Evolutionary conservation across 768 basidiomycete genomes (phyloP), one percentile per base, ranked within the genome.

Genomic region (Amanita pallidorosea): DNA sequence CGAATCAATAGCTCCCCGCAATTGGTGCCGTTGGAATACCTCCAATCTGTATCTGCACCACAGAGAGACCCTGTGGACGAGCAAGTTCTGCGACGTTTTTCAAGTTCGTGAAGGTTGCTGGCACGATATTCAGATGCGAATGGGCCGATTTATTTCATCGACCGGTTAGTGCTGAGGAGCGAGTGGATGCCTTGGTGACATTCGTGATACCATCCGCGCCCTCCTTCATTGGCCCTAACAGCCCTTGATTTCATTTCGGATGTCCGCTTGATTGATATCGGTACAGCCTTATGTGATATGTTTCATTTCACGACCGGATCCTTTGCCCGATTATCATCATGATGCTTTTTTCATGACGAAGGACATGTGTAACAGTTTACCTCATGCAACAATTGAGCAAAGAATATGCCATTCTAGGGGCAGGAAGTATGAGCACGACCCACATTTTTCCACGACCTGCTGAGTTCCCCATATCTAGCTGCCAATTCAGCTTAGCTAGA

Each of bases 51-150:
- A 17, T 64, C 75, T n/a, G 74, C 70, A 27, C 74, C 76, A 15
- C 66, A 73, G 59, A 75, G 83, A 9, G 75, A 85, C 57, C 80
- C 82, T 45, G 69, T 72, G 20, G 83, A 85, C 58, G 82, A 84
- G 56, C 77, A 79, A 52, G 66, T 81, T 49, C 65, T 85, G 45
- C 74, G 78, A 56, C 75, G 77, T 22, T 80, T 85, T 58, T 67
- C 72, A 36, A 23, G 43, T 29, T 41, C 49, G 20, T 49, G 27
- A 42, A 20, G 20, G 11, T 17, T 2, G 43, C 17, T 45, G 5
- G 18, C 17, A 22, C 11, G 25, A 22, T 29, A 27, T 25, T 29
- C 29, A 12, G 40, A 31, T 20, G n/a, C 13, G 45, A 9, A 23
- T 27, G 15, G 31, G 11, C 2, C 15, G 20, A 20, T 34, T 33